Percentiles rank a stretch among this genome's conserved stretches.
Evolutionary conservation across 2,329 filamentous ascomycete species (phyloP).

Genomic region (Diaporthe sp.): DNA sequence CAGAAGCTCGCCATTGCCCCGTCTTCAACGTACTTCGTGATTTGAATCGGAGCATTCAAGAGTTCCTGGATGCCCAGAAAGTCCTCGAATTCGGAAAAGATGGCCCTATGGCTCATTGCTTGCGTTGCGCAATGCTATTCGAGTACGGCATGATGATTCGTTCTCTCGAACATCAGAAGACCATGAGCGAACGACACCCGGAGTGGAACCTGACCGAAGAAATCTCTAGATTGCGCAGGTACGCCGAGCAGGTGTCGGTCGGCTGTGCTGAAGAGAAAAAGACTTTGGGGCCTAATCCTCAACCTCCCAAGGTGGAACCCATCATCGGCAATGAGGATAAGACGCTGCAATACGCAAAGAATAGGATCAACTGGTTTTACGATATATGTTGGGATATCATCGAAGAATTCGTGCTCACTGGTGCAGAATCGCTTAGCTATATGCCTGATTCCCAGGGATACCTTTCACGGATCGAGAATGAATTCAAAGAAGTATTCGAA

Average conservation of each 20-base stretch:
- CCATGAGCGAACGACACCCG: not conserved
- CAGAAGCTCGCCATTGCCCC: not conserved
- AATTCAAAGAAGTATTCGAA: not conserved
- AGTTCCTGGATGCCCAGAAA: not conserved
- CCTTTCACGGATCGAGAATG: not conserved
- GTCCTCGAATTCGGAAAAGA: not conserved
- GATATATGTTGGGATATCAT: not conserved
- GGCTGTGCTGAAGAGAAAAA: not conserved
- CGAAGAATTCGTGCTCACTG: not conserved
- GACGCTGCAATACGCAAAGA: not conserved
- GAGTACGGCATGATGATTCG: too few relatives aligned
- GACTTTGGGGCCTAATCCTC: not conserved
- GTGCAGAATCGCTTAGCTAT: too few relatives aligned
- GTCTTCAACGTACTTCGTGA: too few relatives aligned
- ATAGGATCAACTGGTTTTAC: not conserved
- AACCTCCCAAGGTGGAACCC: too few relatives aligned
- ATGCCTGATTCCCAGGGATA: not conserved
- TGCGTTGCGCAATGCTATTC: rapidly evolving
- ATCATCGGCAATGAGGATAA: not conserved
- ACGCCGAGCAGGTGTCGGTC: not conserved
- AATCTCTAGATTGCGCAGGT: not conserved
- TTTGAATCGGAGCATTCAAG: not conserved
- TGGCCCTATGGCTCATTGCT: not conserved
- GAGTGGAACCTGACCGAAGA: not conserved
- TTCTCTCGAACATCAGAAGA: rapidly evolving